These are phyloP conservation scores for Corylus heterophylla DNA, from an alignment of 306 rosid genomes.

Conservation along the genomic window DNA sequence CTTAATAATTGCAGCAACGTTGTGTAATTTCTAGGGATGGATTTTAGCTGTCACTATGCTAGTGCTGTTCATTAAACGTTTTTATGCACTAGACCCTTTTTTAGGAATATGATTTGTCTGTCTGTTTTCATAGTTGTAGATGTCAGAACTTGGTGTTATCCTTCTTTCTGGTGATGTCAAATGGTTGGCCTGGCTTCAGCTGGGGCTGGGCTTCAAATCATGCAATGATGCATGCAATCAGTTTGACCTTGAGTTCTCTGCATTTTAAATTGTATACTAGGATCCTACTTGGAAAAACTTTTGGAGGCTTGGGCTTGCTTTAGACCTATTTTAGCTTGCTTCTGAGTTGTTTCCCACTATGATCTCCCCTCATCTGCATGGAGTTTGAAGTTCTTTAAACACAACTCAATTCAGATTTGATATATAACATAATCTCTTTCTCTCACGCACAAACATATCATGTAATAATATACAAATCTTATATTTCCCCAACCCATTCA, in stretches of 20 bases:
- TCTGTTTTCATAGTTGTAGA: background rate
- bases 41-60: background rate
- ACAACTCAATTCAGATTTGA: background rate
- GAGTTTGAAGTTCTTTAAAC: background rate
- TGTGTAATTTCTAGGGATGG: background rate
- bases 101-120: background rate
- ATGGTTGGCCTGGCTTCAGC: background rate
- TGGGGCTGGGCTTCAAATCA: background rate
- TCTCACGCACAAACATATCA: background rate
- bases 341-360: background rate
- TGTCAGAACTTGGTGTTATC: background rate
- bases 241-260: background rate
- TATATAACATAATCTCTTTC: no score
- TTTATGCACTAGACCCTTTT: background rate
- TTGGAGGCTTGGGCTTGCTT: background rate
- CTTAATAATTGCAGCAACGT: background rate
- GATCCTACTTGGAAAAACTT: background rate
- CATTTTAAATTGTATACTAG: background rate
- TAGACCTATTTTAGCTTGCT: background rate
- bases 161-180: background rate
- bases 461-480: background rate
- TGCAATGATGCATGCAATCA: background rate
- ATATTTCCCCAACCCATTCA: background rate
- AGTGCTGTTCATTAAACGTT: background rate
- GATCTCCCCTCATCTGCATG: background rate